These are phyloP conservation scores for Phytophthora sojae DNA, from an alignment of 352 stramenopile genomes.

Conservation along the genomic window DNA sequence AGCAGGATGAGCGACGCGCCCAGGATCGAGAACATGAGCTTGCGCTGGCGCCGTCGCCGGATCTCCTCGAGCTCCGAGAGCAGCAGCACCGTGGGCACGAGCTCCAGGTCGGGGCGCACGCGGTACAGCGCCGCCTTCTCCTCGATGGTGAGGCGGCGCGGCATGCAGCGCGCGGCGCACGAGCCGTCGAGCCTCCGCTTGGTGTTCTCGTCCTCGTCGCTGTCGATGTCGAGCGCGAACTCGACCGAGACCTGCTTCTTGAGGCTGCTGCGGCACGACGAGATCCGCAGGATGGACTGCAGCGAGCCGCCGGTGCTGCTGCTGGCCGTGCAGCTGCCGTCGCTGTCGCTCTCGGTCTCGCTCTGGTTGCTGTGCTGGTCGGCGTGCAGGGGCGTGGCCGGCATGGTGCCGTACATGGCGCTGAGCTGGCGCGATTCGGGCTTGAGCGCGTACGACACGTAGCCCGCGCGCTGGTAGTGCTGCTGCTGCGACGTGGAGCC, in stretches of 20 bases:
- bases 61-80: conserved; percentile 71
- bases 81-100: conserved; percentile 68
- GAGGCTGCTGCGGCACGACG: conserved; percentile 51
- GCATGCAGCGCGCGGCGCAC: conserved; percentile 61
- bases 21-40: conserved; percentile 75
- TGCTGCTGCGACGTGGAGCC: conserved; percentile 9
- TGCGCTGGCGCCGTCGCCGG: conserved; percentile 64
- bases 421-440: conserved; percentile 22
- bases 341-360: conserved; percentile 84
- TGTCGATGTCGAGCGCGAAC: conserved; percentile 67
- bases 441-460: conserved; percentile 41
- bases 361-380: conserved; percentile 57
- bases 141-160: conserved; percentile 76
- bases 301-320: conserved; percentile 40
- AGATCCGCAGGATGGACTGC: conserved; percentile 78
- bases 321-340: conserved; percentile 59
- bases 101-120: conserved; percentile 71
- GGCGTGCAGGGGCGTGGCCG: conserved; percentile 16
- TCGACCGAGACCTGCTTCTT: conserved; percentile 77
- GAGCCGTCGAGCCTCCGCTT: conserved; percentile 33
- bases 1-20: conserved; percentile 69
- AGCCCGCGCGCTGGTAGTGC: conserved; percentile 39
- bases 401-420: conserved; percentile 54
- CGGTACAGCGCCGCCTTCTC: conserved; percentile 81
- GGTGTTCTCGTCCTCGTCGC: conserved; percentile 49